Conservation (phyloP, 495 filamentous ascomycete genomes). For the Glarea lozoyensis region DNA sequence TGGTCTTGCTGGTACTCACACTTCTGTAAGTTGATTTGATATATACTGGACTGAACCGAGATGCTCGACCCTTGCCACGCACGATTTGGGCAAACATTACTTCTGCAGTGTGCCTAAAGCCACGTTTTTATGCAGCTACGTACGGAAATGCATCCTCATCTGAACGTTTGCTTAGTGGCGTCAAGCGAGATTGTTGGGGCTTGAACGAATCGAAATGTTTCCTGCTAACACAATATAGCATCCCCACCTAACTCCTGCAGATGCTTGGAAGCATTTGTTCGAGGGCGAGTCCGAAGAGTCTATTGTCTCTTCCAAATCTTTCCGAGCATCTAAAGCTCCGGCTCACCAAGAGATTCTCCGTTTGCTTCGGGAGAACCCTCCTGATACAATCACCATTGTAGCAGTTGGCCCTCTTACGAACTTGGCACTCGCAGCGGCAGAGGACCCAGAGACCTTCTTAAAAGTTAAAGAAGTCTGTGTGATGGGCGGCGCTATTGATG, state of each 20-base stretch:
- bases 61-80: too few relatives aligned
- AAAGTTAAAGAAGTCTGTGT: conserved; percentile 82
- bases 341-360: conserved; percentile 82
- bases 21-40: conserved; percentile 51
- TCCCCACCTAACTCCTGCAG: conserved; percentile 72
- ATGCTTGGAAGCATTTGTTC: conserved; percentile 83
- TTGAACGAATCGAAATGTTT: too few relatives aligned
- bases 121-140: too few relatives aligned
- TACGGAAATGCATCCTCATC: too few relatives aligned
- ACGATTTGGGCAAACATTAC: too few relatives aligned
- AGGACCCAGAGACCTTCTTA: conserved; percentile 80
- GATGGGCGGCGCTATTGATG: conserved; percentile 88
- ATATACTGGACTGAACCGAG: too few relatives aligned
- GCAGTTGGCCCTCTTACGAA: conserved; percentile 89
- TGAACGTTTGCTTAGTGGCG: too few relatives aligned
- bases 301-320: conserved; percentile 38
- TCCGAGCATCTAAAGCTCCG: conserved; percentile 60
- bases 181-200: too few relatives aligned
- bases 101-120: too few relatives aligned
- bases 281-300: conserved; percentile 30
- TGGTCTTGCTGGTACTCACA: conserved; percentile 85
- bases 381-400: conserved; percentile 79
- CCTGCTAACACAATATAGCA: too few relatives aligned
- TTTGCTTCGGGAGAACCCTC: conserved; percentile 65
- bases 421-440: conserved; percentile 75